Base-by-base conservation (phyloP, 108 stramenopile genomes). In the Pelagomonas calceolata region DNA sequence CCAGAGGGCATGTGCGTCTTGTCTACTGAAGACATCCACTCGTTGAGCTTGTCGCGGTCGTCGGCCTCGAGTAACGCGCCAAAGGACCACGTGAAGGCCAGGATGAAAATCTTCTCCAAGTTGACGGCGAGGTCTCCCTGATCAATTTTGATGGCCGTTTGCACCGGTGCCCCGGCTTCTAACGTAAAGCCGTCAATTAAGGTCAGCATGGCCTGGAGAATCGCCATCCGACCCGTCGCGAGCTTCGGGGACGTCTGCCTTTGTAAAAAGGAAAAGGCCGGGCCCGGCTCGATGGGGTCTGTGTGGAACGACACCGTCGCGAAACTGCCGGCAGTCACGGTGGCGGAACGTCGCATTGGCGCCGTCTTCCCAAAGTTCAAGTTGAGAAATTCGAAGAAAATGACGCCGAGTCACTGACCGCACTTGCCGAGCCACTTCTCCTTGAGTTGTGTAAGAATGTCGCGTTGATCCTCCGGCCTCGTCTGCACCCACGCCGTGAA, bases 51-150 rank as follows among this genome's bases (percentile, higher is more conserved):
- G 34, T 80, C 71, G 46, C 93, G 78, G 80, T 90, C 93, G 70
- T 94, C 91, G 35, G 86, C 84, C 80, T 94, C 92, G 16, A 94
- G 85, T 43, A 92, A 80, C 26, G 88, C 91, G 17, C 91, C 93
- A 14, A 94, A 83, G 46, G 87, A 82, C 93, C 93, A 94, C 45
- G 81, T 77, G n/a, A 92, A 80, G 37, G 87, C 85, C 73, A 90
- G 92, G 12, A 94, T 74, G 71, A 92, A 92, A 35, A 92, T 78
- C 60, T 79, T 84, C 66, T 94, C 91, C 16, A 92, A 63, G 72
- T 68, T 79, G 0, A 26, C 65, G 32, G 64, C 39, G 68, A 76
- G 36, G 63, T 63, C 70, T 1, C 51, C 51, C 51, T 26, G 18
- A 12, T 26, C 3, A 5, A 43, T 10, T 43, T 43, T 43, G 39